phyloP scores from a whole-genome alignment of 2,329 filamentous ascomycete genomes.

The Aphanocladium album region DNA sequence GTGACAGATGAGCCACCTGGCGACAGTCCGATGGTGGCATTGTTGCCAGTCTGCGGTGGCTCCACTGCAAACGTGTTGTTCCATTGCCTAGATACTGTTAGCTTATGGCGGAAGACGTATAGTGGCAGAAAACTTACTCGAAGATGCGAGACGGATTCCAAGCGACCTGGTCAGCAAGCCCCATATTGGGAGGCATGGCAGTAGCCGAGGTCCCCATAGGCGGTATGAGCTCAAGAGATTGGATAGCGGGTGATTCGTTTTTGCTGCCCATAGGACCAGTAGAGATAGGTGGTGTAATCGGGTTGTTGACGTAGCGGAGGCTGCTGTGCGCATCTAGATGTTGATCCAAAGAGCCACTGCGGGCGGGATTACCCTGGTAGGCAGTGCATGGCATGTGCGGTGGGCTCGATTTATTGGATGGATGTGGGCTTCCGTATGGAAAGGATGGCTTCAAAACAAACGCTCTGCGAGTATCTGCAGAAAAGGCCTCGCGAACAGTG shows the following conservation, averaged over 20 bases:
- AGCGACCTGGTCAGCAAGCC: constrained; percentile 56
- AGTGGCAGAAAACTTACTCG: constrained; percentile 55
- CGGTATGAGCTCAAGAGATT: constrained; percentile 67
- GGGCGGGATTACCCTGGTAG: constrained; percentile 44
- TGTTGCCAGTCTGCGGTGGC: constrained; percentile 32
- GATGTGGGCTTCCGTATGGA: constrained; percentile 75
- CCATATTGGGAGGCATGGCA: constrained; percentile 49
- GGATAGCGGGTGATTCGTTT: constrained; percentile 68
- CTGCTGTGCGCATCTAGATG: constrained; percentile 48
- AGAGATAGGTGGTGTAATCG: constrained; percentile 77
- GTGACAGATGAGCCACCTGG: constrained; percentile 51
- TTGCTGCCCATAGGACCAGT: constrained; percentile 67
- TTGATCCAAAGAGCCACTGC: constrained; percentile 47
- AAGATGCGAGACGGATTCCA: constrained; percentile 90
- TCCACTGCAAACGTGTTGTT: constrained; percentile 80
- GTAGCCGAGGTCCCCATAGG: constrained; percentile 49
- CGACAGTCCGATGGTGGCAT: constrained; percentile 48
- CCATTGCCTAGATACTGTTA: constrained; percentile 65
- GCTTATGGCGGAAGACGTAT: background rate
- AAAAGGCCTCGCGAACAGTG: constrained; percentile 84
- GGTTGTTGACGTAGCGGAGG: constrained; percentile 61
- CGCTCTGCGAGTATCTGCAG: constrained; percentile 74
- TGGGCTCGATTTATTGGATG: constrained; percentile 58
- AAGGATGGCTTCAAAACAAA: constrained; percentile 88
- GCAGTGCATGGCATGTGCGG: constrained; percentile 44